Percentiles rank a stretch among this genome's conserved stretches.
Conservation (phyloP, 108 stramenopile genomes). For the Cyclotella choctawhatcheeana region DNA sequence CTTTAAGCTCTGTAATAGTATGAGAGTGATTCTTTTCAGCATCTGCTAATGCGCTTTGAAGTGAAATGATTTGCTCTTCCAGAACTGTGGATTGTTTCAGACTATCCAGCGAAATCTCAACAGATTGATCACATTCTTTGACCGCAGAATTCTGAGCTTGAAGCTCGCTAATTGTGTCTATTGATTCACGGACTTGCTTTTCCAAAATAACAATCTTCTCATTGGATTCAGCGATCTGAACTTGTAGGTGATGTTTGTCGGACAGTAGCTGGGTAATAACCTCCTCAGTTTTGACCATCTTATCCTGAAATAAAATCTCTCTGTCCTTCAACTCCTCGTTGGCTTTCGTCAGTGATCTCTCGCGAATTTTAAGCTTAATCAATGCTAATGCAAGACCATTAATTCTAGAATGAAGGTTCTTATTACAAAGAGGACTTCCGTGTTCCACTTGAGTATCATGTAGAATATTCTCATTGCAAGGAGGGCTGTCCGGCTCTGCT, state of each 20-base stretch:
- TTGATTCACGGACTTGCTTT: neutral
- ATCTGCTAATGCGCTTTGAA: neutral
- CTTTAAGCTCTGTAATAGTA: too few relatives aligned
- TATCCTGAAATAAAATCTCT: neutral
- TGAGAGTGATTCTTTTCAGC: too few relatives aligned
- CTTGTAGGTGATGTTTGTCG: neutral
- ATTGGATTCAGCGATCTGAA: neutral
- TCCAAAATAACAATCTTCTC: neutral
- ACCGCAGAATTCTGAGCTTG: neutral
- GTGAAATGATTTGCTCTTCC: neutral
- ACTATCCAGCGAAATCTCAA: neutral
- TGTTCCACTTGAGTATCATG: neutral
- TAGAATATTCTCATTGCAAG: too few relatives aligned
- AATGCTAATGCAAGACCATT: neutral
- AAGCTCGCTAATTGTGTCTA: neutral
- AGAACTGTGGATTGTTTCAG: too few relatives aligned
- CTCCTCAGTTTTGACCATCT: constrained; percentile 5
- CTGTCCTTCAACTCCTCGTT: neutral
- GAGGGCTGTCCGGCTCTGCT: too few relatives aligned
- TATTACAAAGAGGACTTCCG: neutral
- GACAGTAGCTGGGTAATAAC: neutral
- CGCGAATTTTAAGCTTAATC: constrained; percentile 5
- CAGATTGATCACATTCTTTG: neutral
- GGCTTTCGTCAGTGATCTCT: neutral
- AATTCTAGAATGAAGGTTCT: neutral